Evolutionary conservation across 495 filamentous ascomycete species (phyloP), one percentile per base, ranked within the genome.

Genomic region (Aspergillus coremiiformis): DNA sequence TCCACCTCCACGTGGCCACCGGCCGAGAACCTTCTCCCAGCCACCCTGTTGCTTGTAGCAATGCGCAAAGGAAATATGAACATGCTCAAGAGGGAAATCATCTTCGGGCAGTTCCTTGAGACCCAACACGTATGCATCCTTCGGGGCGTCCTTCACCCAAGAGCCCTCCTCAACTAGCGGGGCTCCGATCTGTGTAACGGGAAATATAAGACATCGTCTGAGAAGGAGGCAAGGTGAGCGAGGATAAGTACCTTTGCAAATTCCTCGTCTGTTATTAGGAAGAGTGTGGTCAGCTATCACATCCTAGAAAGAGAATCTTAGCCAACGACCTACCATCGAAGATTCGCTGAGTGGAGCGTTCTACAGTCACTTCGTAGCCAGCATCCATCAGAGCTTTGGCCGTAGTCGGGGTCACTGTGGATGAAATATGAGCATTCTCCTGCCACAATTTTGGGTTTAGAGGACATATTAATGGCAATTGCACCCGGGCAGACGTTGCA

Each of bases 81-180:
- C 81, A 60, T 97, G 89, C 72, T 85, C 83, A 44, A 96, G 81
- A 30, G 91, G 90, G 63, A 90, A 90, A 27, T 84, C 82, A 59
- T 95, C 86, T 63, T 94, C 90, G 6, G 87, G 88, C 14, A 96
- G 78, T 74, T 96, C 93, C 79, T 98, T 98, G 44, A 98, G 77
- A 32, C 93, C 92, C 54, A 96, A 77, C 59, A 95, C 89, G 61
- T 90, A 88, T 61, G 91, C 81, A 51, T 89, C 82, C 56, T 77
- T 73, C 20, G 93, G 89, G 0, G 84, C 87, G 62, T 78, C 74
- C 59, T 69, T 72, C 35, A 75, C 75, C 92, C 93, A 97, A 42
- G 82, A 88, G 24, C 86, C 84, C 60, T 88, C 84, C 14, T 84
- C 81, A 5, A 96, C 86, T n/a, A 96, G 74, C 4, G 73, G 84